Evolutionary conservation across 768 basidiomycete species (phyloP), one percentile per base, ranked within the genome.

Genomic region (Termitomyces sp.): DNA sequence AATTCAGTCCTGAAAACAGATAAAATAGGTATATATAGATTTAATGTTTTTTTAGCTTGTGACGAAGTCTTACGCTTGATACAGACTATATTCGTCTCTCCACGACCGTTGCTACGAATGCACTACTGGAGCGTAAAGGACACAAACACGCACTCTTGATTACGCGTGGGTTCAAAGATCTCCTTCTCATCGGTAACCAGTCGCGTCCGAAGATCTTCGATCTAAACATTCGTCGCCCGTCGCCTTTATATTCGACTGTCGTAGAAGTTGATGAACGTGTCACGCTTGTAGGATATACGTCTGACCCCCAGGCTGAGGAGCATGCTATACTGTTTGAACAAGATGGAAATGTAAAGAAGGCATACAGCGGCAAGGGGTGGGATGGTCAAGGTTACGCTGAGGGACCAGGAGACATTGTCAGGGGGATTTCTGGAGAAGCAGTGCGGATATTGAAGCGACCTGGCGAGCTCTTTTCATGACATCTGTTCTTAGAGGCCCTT

Each of bases 81-180:
- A 11, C 58, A 93, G 94, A 96, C 66, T 94, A 93, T 67, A 92
- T 96, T 61, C 84, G 94, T 18, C 75, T 96, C 8, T 94, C 92
- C 0, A 97, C 95, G 0, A 98, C 96, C 0, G 93, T 98, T 3
- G 95, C 94, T 0, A 98, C 96, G 18, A 98, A 98, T 65, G 95
- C 96, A 0, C 80, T 98, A 0, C 81, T 98, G 6, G 96, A 98
- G 66, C 86, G 96, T 48, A 95, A 96, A 70, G 96, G 96, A 1
- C 89, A 93, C 65, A 87, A 86, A 60, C 93, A 96, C 59, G 95
- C 93, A 0, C 76, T 98, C 36, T 74, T 97, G 14, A 96, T 95
- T 66, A 98, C 96, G 1, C 84, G 84, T 59, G 94, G 94, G 0
- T 96, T 95, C 79, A 85, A 85, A 68, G 95, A 97, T 70, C 84